These are phyloP conservation scores for Metschnikowia picachoensis DNA, from an alignment of 805 yeast genomes.

Conservation along the genomic window DNA sequence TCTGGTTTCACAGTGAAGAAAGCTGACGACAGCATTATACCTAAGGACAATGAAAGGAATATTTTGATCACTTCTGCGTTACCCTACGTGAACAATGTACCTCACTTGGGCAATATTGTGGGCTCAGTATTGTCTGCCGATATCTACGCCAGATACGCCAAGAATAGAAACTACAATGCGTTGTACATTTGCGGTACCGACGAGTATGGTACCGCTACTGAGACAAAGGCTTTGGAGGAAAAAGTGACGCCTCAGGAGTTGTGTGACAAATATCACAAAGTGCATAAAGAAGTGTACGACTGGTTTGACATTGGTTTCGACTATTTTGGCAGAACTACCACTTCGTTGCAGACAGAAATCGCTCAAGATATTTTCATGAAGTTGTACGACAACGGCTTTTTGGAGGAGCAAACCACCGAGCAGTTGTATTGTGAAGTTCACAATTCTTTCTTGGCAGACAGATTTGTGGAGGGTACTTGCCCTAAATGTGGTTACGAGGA, in stretches of 20 bases:
- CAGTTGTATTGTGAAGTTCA: slow-evolving; percentile 92
- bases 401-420: slow-evolving; percentile 83
- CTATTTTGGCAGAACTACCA: slow-evolving; percentile 94
- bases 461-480: slow-evolving; percentile 96
- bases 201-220: slow-evolving; percentile 99
- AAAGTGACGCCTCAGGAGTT: slow-evolving; percentile 81
- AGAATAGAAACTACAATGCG: slow-evolving; percentile 83
- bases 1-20: slow-evolving; percentile 30
- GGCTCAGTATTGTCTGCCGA: slow-evolving; percentile 96
- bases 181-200: slow-evolving; percentile 94
- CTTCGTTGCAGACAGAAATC: slow-evolving; percentile 85
- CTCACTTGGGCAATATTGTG: slow-evolving; percentile 94
- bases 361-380: slow-evolving; percentile 89
- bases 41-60: slow-evolving; percentile 71
- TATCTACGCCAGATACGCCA: slow-evolving; percentile 84
- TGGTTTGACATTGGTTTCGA: slow-evolving; percentile 97
- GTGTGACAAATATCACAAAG: slow-evolving; percentile 83
- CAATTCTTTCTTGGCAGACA: slow-evolving; percentile 88
- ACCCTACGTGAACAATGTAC: slow-evolving; percentile 97
- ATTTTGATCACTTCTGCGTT: slow-evolving; percentile 91
- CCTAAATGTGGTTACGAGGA: slow-evolving; percentile 93
- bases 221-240: slow-evolving; percentile 95
- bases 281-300: slow-evolving; percentile 87
- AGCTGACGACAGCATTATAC: slow-evolving; percentile 39
- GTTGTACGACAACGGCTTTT: slow-evolving; percentile 67